Evolutionary conservation across 2,329 filamentous ascomycete genomes (phyloP), one percentile per base, ranked within the genome.

Genomic region (Hypoxylon rubiginosum): DNA sequence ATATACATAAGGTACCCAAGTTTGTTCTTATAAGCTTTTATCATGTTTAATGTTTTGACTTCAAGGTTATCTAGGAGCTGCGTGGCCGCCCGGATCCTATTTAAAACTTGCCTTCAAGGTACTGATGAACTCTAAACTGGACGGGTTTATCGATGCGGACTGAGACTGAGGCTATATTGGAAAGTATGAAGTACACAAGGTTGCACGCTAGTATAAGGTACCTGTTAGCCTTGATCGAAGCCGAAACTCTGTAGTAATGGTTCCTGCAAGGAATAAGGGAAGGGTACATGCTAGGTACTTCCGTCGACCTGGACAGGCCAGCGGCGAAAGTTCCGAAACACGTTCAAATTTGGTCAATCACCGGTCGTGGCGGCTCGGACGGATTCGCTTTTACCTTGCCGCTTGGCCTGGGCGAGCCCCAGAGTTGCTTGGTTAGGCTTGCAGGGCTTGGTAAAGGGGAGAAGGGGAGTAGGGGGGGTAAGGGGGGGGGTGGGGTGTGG

Each of bases 341-440:
- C 71, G 59, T 68, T 71, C 74, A 75, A 74, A 74, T 74, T 73
- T 72, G 74, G 71, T 66, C 71, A 73, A 73, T 74, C 74, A 70
- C 74, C 72, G 72, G 72, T 74, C 71, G 72, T 73, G 72, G 74
- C 71, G 74, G 71, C 73, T 73, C 73, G 73, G 73, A 75, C 73
- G 73, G 74, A 76, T 76, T 75, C 71, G 71, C 69, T 72, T 69
- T 71, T 73, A 71, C 73, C 71, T 73, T 74, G 73, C 73, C 71
- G 71, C 71, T 74, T 74, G 70, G 71, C 69, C 68, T 74, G 70
- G 70, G 65, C 55, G 71, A 70, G 68, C 69, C 70, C 67, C 70
- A 74, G 69, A 63, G 69, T 74, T 66, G 67, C 68, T 72, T 73
- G 67, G 66, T 43, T 53, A 66, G 60, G 51, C 36, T 43, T 63